Conservation (phyloP, 352 stramenopile genomes). For the Phytophthora crassamura region DNA sequence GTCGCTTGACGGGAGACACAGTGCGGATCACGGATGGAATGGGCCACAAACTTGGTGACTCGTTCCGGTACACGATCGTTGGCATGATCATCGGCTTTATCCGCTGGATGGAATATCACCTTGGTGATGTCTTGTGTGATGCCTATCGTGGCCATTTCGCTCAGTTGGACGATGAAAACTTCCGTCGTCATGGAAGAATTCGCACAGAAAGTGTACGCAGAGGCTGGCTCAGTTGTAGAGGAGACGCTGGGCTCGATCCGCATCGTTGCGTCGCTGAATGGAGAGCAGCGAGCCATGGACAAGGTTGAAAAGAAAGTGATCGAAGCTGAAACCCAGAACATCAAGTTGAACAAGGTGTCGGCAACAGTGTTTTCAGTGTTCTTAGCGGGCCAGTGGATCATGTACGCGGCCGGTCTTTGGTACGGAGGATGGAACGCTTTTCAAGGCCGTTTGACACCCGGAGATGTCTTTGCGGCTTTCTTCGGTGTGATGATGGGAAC, state of each 20-base stretch:
- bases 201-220: conserved; percentile 43
- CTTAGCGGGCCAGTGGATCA: conserved; percentile 53
- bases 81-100: conserved; percentile 51
- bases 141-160: conserved; percentile 39
- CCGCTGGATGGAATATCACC: conserved; percentile 50
- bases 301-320: conserved; percentile 42
- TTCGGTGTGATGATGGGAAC: conserved; percentile 55
- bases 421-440: conserved; percentile 56
- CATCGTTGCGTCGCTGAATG: conserved; percentile 47
- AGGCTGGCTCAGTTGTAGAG: conserved; percentile 47
- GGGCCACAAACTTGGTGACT: conserved; percentile 46
- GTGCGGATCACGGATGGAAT: conserved; percentile 57
- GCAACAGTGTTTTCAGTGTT: conserved; percentile 43
- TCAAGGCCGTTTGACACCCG: conserved; percentile 35
- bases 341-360: conserved; percentile 43
- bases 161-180: conserved; percentile 47
- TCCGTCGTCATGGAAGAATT: conserved; percentile 28
- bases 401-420: conserved; percentile 58
- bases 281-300: conserved; percentile 39
- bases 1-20: conserved; percentile 38
- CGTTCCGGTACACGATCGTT: conserved; percentile 39
- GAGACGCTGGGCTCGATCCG: conserved; percentile 48
- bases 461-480: conserved; percentile 53
- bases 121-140: conserved; percentile 49
- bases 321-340: conserved; percentile 42